phyloP scores from a whole-genome alignment of 2,329 filamentous ascomycete species.

The Exophiala viscosa region DNA sequence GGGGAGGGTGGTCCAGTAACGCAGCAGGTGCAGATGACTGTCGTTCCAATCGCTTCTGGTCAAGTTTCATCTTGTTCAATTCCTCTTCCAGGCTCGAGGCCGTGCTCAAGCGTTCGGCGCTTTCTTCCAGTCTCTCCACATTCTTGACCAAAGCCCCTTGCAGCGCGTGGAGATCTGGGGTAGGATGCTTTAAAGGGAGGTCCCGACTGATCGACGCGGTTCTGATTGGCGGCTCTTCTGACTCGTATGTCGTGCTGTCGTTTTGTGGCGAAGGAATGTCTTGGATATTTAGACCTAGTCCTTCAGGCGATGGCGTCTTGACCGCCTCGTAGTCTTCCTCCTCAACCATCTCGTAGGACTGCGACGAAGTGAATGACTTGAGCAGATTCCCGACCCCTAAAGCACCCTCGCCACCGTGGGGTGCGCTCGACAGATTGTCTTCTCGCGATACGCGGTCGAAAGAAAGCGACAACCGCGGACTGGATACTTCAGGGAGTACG shows the following conservation, averaged over 20 bases:
- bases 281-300: conserved; percentile 11
- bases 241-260: conserved; percentile 10
- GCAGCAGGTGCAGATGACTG: conserved; percentile 35
- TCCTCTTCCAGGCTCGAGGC: conserved; percentile 46
- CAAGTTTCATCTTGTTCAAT: conserved; percentile 44
- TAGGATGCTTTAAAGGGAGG: conserved; percentile 46
- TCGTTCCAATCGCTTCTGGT: conserved; percentile 37
- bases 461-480: conserved; percentile 11
- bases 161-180: conserved; percentile 47
- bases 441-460: conserved; percentile 13
- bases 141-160: conserved; percentile 50
- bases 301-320: conserved; percentile 17
- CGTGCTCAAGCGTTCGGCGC: conserved; percentile 47
- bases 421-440: conserved; percentile 5
- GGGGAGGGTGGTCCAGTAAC: conserved; percentile 6
- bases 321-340: conserved; percentile 43
- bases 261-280: conserved; percentile 6
- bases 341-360: conserved; percentile 46
- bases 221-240: conserved; percentile 24
- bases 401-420: conserved; percentile 5
- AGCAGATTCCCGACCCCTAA: conserved; percentile 34
- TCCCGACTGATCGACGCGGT: conserved; percentile 41
- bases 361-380: conserved; percentile 35
- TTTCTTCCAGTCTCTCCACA: conserved; percentile 48
- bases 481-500: conserved; percentile 14